Conservation (phyloP, 371 early-diverging fungal species). For the Choanephora cucurbitarum region DNA sequence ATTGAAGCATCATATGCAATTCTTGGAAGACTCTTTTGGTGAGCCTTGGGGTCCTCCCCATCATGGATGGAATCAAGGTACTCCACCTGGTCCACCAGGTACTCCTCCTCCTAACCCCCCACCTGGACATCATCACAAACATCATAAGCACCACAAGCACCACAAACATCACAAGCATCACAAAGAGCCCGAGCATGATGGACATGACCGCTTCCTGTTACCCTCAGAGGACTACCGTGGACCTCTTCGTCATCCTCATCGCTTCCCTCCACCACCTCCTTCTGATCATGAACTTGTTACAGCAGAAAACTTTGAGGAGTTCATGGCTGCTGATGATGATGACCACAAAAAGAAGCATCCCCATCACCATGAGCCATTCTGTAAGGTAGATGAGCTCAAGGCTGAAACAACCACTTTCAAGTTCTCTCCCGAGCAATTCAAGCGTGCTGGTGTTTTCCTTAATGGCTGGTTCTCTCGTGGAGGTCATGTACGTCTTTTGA, state of each 20-base stretch:
- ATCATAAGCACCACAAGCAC: conserved; percentile 11
- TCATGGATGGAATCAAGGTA: not conserved
- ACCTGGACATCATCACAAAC: not conserved
- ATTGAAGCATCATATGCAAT: conserved; percentile 19
- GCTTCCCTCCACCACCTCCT: conserved; percentile 5
- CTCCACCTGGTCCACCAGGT: conserved; percentile 2
- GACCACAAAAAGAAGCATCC: conserved; percentile 2
- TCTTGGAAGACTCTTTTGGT: conserved; percentile 10
- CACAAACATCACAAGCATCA: conserved; percentile 16
- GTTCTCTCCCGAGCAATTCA: conserved; percentile 25
- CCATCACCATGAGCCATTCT: conserved; percentile 13
- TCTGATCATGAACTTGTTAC: conserved; percentile 3
- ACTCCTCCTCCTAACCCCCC: not conserved
- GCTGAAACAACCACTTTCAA: conserved; percentile 16
- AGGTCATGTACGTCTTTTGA: conserved; percentile 16
- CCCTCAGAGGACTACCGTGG: not conserved
- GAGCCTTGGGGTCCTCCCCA: not conserved
- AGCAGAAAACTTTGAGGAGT: not conserved
- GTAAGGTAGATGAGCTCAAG: conserved; percentile 18
- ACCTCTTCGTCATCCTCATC: not conserved
- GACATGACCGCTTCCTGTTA: not conserved
- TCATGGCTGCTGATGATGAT: not conserved
- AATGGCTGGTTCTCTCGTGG: conserved; percentile 20
- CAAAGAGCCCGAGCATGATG: not conserved
- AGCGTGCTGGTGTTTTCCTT: conserved; percentile 18